Evolutionary conservation across 371 early-diverging fungal genomes (phyloP).

Genomic region (Nematocida sp.): DNA sequence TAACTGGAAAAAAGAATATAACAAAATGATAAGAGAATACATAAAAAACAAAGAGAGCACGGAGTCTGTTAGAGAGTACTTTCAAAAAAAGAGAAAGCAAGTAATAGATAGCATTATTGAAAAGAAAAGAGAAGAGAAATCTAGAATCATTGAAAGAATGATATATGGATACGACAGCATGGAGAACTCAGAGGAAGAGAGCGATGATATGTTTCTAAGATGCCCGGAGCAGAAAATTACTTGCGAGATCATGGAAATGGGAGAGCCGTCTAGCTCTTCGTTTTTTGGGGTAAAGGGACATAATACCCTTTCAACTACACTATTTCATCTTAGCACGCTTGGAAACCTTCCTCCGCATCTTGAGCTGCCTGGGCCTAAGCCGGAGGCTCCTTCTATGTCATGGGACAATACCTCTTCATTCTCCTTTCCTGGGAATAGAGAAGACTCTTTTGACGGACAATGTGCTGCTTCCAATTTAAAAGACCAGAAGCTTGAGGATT

Average conservation of each 20-base stretch:
- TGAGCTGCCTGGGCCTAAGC: conserved; percentile 52
- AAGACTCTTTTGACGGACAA: background rate
- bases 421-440: background rate
- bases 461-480: background rate
- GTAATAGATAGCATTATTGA: conserved; percentile 41
- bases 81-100: conserved; percentile 37
- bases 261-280: conserved; percentile 13
- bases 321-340: conserved; percentile 39
- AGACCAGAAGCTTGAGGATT: conserved; percentile 44
- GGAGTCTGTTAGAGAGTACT: conserved; percentile 44
- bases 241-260: conserved; percentile 19
- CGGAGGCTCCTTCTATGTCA: conserved; percentile 2
- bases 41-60: conserved; percentile 40
- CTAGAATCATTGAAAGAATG: conserved; percentile 53
- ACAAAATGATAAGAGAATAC: conserved; percentile 53
- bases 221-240: background rate
- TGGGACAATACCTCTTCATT: background rate
- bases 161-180: conserved; percentile 52
- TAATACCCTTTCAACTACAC: conserved; percentile 34
- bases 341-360: conserved; percentile 49
- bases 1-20: conserved; percentile 51
- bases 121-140: conserved; percentile 50
- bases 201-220: background rate
- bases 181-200: conserved; percentile 40
- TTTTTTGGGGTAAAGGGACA: conserved; percentile 16